phyloP scores from a whole-genome alignment of 257 asterid genomes.

The Nicotiana sylvestris region DNA sequence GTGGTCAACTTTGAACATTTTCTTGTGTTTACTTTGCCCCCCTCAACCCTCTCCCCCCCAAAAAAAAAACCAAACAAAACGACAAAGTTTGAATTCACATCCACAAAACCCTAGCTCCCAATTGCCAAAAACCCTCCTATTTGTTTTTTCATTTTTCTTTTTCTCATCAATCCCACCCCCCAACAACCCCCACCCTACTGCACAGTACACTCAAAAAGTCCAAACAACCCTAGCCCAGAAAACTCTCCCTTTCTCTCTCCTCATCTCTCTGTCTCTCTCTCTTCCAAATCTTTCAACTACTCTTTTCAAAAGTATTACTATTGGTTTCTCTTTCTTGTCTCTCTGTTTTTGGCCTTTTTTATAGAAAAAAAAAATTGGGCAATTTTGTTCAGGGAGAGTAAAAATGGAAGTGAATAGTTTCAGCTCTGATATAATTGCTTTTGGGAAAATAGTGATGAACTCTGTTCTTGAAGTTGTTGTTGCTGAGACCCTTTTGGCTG shows the following conservation, averaged over 20 bases:
- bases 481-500: conserved; percentile 44
- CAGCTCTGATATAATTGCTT: conserved; percentile 40
- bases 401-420: conserved; percentile 59
- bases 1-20: too few relatives aligned
- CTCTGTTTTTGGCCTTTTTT: conserved; percentile 4
- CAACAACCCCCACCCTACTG: conserved; percentile 13
- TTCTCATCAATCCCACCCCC: too few relatives aligned
- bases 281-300: not conserved
- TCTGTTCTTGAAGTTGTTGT: conserved; percentile 41
- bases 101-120: conserved; percentile 21
- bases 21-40: not conserved
- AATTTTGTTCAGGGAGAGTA: conserved; percentile 7
- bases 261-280: conserved; percentile 15
- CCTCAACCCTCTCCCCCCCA: too few relatives aligned
- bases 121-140: not conserved
- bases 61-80: too few relatives aligned
- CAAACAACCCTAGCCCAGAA: conserved; percentile 41
- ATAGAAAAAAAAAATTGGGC: not conserved
- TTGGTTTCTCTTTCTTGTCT: conserved; percentile 3
- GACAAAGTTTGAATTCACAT: not conserved
- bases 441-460: conserved; percentile 31
- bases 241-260: conserved; percentile 4
- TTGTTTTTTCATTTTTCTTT: too few relatives aligned
- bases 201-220: conserved; percentile 28
- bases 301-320: not conserved